Evolutionary conservation across 441 rosid species (phyloP), one percentile per base, ranked within the genome.

Genomic region (Daphne laureola): DNA sequence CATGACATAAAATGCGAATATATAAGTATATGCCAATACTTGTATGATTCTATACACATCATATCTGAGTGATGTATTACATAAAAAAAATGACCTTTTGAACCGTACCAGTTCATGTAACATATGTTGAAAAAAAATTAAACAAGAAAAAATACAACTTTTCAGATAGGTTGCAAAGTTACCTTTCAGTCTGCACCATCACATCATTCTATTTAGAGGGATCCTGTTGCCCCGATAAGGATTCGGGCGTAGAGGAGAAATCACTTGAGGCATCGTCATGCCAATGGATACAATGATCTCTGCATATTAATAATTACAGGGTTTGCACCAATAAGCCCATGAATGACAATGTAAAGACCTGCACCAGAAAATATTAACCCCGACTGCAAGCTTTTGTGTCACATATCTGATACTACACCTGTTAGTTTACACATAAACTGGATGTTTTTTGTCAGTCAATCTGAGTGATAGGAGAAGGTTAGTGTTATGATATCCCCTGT

Each of bases 241-340:
- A 66, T 64, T 47, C 67, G 76, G 72, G 49, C 82, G 82, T 49
- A 68, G 51, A 23, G 75, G 78, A 67, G 87, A 72, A 58, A 81
- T 74, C 51, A 78, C 76, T 65, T 76, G 82, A 0, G 87, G 87
- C 84, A 78, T 78, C 16, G 87, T 72, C 87, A 81, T 81, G n/a
- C 87, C 87, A 1, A 81, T 74, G n/a, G 87, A 81, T 15, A 81
- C 78, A 52, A 78, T 76, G 15, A 81, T 78, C 67, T 81, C 84
- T 81, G 80, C 63, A 63, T 49, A 51, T n/a, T n/a, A n/a, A 53
- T 50, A 8, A 14, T 17, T 44, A 26, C 27, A 43, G 42, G 23
- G 47, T 57, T 53, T 59, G 52, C 21, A 7, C 7, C 3, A 17
- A 31, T 21, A 53, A 16, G 43, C 18, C 17, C 43, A 53, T 36